These are phyloP conservation scores for Celoporthe dispersa DNA, from an alignment of 2,329 filamentous ascomycete genomes.

Conservation along the genomic window DNA sequence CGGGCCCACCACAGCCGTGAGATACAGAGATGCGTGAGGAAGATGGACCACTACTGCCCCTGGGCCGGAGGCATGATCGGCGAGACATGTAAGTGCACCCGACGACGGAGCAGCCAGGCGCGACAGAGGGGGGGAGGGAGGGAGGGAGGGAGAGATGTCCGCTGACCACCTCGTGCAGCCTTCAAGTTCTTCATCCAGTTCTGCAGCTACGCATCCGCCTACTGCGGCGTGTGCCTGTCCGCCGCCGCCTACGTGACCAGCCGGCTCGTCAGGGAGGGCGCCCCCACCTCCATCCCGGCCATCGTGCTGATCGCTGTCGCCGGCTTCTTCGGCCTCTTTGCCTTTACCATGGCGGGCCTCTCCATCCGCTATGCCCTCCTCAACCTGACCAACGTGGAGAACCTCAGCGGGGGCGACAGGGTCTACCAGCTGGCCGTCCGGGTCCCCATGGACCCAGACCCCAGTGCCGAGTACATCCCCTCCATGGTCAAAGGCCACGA, in stretches of 20 bases:
- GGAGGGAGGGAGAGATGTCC: too few species aligned
- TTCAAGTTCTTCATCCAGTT: conserved; percentile 97
- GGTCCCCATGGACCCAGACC: conserved; percentile 53
- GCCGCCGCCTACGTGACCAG: conserved; percentile 67
- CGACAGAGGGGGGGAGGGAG: too few species aligned
- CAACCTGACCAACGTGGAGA: conserved; percentile 87
- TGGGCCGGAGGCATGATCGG: conserved; percentile 95
- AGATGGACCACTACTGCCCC: conserved; percentile 96
- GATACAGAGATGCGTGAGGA: conserved; percentile 77
- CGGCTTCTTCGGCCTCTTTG: conserved; percentile 80
- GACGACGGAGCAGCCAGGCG: background rate
- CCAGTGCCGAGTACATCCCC: conserved; percentile 5
- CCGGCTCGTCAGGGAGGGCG: conserved; percentile 51
- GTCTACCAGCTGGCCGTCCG: conserved; percentile 77
- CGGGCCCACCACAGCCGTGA: conserved; percentile 86
- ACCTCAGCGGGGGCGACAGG: conserved; percentile 63
- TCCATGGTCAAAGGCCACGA: conserved; percentile 40
- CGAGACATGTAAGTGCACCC: conserved; percentile 65
- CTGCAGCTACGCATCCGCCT: conserved; percentile 71
- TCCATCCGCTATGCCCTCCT: conserved; percentile 70
- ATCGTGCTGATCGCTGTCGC: conserved; percentile 69
- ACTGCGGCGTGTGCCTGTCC: conserved; percentile 67
- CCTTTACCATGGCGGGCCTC: conserved; percentile 74
- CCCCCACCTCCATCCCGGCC: conserved; percentile 60
- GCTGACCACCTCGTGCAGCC: conserved; percentile 47